Evolutionary conservation across 768 basidiomycete species (phyloP), one percentile per base, ranked within the genome.

Genomic region (Hygrocybe coccinea): DNA sequence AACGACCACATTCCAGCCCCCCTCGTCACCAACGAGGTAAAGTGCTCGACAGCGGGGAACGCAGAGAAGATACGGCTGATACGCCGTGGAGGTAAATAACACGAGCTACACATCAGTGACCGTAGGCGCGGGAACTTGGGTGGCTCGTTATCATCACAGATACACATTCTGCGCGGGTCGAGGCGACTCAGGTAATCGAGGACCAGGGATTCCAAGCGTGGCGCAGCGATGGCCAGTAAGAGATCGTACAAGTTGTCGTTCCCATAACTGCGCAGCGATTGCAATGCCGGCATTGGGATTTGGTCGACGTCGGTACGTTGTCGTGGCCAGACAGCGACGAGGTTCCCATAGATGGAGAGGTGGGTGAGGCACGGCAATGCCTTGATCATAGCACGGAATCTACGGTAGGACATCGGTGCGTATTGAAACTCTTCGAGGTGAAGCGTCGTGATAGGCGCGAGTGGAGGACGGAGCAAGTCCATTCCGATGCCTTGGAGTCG

Each of bases 321-420:
- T 14, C 38, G 15, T 3, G 38, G 38, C 60, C 55, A 56, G 19
- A 17, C 3, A 17, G 38, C 50, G 21, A 61, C 47, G 10, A 62
- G 61, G 11, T 64, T 65, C 50, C 69, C 68, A 50, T 69, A 69
- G 22, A 71, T 59, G 12, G 70, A 68, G 21, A 74, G 65, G 50
- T 74, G 64, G 7, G 56, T 70, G 46, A 75, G 64, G 25, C 66
- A 66, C 51, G 74, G 69, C 15, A 74, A 66, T 38, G 64, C 64
- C 43, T 60, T 54, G 0, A 69, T 64, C 43, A 71, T 65, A 14
- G 62, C 64, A 39, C 52, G 62, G 21, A 73, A 56, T 45, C 68
- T 65, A 36, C 34, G 14, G n/a, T n/a, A 37, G 33, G 37, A 33
- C 47, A 66, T 72, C 34, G 69, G 67, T 36, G 54, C 38, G 48